Evolutionary conservation across 768 basidiomycete species (phyloP), one percentile per base, ranked within the genome.

Genomic region (Vararia minispora): DNA sequence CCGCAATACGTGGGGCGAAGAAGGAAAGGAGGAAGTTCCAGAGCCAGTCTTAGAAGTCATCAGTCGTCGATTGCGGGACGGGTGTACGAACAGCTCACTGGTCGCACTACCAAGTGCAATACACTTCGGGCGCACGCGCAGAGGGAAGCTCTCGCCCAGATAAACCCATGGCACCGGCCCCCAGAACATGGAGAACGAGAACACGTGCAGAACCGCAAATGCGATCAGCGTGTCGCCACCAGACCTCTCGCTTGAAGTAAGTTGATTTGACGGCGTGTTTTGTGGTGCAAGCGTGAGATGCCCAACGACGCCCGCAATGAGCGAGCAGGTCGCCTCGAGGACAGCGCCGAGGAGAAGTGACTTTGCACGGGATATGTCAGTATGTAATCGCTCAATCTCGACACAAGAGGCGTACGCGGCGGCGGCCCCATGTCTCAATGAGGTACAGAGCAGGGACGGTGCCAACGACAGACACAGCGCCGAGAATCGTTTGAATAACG

Each of bases 11-110:
- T 1, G 79, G 82, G 3, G 79, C 66, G 58, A 83, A 81, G 66
- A 78, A 84, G 2, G 72, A 71, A 20, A 80, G 63, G 32, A 83
- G 62, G 64, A 83, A 80, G 52, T 83, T 83, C 82, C 80, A 83
- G 37, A 83, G 43, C 79, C 78, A 78, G 46, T 66, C 66, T 29
- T 18, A 21, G 25, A 8, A 40, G 37, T 16, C 12, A 33, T 21
- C 16, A 13, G 25, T 10, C 35, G 20, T n/a, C 2, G 5, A 16
- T 31, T 13, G 29, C 13, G 12, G 13, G 8, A 31, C 14, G 17
- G 28, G n/a, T 14, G 39, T 24, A 25, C 29, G 16, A 7, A 8
- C 6, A 63, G n/a, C 60, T 44, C 52, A 71, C 67, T 72, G 20
- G 69, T 62, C 0, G 70, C 69, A 28, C 76, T 78, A 7, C 80